Conservation (phyloP, 2,329 filamentous ascomycete genomes). For the Hymenoscyphus scutula region DNA sequence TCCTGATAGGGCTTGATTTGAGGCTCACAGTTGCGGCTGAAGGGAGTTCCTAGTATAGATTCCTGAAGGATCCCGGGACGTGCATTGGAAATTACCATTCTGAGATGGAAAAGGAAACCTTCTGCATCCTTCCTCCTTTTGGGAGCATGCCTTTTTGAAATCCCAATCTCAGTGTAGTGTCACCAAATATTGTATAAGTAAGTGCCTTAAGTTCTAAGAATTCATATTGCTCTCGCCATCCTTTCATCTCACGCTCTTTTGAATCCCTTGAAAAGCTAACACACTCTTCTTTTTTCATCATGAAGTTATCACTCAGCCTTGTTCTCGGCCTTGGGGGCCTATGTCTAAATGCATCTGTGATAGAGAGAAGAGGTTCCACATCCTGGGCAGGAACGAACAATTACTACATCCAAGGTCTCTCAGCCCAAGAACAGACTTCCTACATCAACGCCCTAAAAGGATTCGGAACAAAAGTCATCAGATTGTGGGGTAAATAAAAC, state of each 20-base stretch:
- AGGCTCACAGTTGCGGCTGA: background rate
- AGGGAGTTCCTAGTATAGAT: background rate
- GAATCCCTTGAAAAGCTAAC: background rate
- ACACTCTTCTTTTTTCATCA: background rate
- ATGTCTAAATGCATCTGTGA: background rate
- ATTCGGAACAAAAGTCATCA: slow-evolving; percentile 8
- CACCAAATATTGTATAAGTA: background rate
- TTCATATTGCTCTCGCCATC: background rate
- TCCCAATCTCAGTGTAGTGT: background rate
- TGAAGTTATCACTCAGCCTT: slow-evolving; percentile 1
- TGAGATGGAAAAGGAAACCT: background rate
- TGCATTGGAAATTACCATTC: background rate
- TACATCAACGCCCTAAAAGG: slow-evolving; percentile 8
- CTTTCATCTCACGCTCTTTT: background rate
- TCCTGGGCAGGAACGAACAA: slow-evolving; percentile 12
- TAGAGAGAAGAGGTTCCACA: slow-evolving; percentile 10
- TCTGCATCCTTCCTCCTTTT: background rate
- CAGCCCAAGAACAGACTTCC: slow-evolving; percentile 1
- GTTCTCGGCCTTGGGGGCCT: slow-evolving; percentile 8
- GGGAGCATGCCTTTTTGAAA: background rate
- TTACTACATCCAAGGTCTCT: slow-evolving; percentile 12
- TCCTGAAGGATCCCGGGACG: background rate
- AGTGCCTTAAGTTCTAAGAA: background rate
- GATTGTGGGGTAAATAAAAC: slow-evolving; percentile 9
- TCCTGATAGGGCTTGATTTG: background rate